Percentiles rank a stretch among this genome's conserved stretches.
phyloP scores from a whole-genome alignment of 805 yeast species.

The Tetrapisispora pingtungensis region DNA sequence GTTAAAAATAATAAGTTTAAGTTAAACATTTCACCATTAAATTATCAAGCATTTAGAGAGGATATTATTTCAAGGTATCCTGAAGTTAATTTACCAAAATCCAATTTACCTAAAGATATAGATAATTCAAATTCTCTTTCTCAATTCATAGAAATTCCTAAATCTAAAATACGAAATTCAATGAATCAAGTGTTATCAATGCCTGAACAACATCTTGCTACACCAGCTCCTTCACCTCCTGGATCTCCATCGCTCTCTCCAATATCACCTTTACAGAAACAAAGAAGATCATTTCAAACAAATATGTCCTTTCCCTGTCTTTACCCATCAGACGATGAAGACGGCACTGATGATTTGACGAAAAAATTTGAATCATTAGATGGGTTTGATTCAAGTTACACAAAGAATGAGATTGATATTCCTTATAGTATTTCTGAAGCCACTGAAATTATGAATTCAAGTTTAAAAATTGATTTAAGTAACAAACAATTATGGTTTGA shows the following conservation, averaged over 20 bases:
- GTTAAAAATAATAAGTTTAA: conserved; percentile 10
- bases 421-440: conserved; percentile 81
- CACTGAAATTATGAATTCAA: conserved; percentile 49
- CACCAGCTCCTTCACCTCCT: conserved; percentile 84
- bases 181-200: conserved; percentile 22
- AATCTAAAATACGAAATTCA: conserved; percentile 33
- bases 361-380: conserved; percentile 5
- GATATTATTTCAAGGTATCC: conserved; percentile 73
- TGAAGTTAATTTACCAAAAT: conserved; percentile 43
- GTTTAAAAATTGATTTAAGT: conserved; percentile 58
- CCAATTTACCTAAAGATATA: conserved; percentile 36
- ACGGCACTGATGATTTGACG: conserved; percentile 18
- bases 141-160: conserved; percentile 49
- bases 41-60: conserved; percentile 69
- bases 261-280: conserved; percentile 19
- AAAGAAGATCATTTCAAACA: conserved; percentile 50
- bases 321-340: conserved; percentile 41
- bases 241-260: conserved; percentile 34
- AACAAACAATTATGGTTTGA: conserved; percentile 63
- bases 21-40: conserved; percentile 65
- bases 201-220: conserved; percentile 44
- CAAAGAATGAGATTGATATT: conserved; percentile 23
- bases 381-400: neutral
- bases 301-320: conserved; percentile 59
- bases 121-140: conserved; percentile 47